Conservation (phyloP, 1,139 yeast genomes). For the Suhomyces panamericanus region DNA sequence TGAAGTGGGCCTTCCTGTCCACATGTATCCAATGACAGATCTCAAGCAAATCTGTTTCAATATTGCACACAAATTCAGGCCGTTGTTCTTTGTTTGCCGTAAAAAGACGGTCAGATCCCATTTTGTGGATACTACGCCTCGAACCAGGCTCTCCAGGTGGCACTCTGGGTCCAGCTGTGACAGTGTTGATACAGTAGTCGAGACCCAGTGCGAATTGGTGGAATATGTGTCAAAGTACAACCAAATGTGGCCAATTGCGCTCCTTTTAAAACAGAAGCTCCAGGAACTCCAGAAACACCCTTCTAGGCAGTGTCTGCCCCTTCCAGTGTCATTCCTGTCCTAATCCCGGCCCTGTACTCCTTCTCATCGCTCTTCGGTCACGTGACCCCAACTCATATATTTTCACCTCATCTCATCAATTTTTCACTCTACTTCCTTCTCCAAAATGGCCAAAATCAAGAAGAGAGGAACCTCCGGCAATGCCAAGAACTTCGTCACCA, state of each 20-base stretch:
- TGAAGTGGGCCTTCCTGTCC: background rate
- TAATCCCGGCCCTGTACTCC: background rate
- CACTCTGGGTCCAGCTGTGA: background rate
- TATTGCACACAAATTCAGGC: constrained; percentile 22
- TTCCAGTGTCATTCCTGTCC: background rate
- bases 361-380: background rate
- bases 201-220: constrained; percentile 1
- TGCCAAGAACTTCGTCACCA: constrained; percentile 87
- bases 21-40: constrained; percentile 24
- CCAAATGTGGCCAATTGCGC: constrained; percentile 28
- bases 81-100: constrained; percentile 23
- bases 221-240: constrained; percentile 19
- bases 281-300: background rate
- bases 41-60: constrained; percentile 21
- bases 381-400: constrained; percentile 5
- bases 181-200: constrained; percentile 1
- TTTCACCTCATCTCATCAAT: constrained; percentile 15
- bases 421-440: constrained; percentile 8
- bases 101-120: background rate
- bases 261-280: constrained; percentile 21
- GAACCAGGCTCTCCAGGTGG: background rate
- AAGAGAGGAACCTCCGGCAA: constrained; percentile 87
- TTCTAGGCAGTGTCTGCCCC: background rate
- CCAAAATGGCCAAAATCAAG: constrained; percentile 48
- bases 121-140: background rate